Evolutionary conservation across 306 rosid genomes (phyloP), one percentile per base, ranked within the genome.

Genomic region (Cajanus cajan): DNA sequence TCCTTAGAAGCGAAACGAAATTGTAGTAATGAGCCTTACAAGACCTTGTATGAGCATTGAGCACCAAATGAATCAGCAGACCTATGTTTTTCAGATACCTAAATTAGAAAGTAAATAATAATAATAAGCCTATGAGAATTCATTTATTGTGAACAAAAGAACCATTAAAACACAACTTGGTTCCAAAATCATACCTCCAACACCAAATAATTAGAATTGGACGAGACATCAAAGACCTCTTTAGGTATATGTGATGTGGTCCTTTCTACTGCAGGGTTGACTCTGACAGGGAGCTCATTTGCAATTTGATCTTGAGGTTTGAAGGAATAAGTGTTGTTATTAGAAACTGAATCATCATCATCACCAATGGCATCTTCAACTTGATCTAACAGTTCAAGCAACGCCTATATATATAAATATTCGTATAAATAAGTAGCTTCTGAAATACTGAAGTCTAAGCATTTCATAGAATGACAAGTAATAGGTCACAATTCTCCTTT

Each of bases 341-440:
- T 83, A 61, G 74, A 66, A 57, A 86, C 71, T 36, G 71, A 22
- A 37, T 82, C 76, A 71, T 84, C 85, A 45, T 92, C 97, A 87
- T 86, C 90, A 77, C 88, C 74, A 71, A 92, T 92, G 85, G 82
- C 97, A 85, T 95, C 98, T 85, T 95, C 92, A 28, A 95, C 97
- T 82, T 95, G 97, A 88, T 92, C 98, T 80, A 95, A 84, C 73
- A 95, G 91, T 81, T 95, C 98, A 87, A 95, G 97, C 89, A 95
- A 84, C 77, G 95, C 94, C 98, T 92, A 73, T 11, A 64, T 31
- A 78, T 68, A 43, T 75, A 76, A 82, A 78, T n/a, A 73, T 13
- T 44, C 71, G 28, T n/a, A 48, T 28, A 45, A 79, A 61, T 39
- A 11, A 37, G 69, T 40, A 37, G 69, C 63, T 37, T 68, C 54